Evolutionary conservation across 140 eudicot species (phyloP), one percentile per base, ranked within the genome.

Genomic region (Erigeron philadelphicus): DNA sequence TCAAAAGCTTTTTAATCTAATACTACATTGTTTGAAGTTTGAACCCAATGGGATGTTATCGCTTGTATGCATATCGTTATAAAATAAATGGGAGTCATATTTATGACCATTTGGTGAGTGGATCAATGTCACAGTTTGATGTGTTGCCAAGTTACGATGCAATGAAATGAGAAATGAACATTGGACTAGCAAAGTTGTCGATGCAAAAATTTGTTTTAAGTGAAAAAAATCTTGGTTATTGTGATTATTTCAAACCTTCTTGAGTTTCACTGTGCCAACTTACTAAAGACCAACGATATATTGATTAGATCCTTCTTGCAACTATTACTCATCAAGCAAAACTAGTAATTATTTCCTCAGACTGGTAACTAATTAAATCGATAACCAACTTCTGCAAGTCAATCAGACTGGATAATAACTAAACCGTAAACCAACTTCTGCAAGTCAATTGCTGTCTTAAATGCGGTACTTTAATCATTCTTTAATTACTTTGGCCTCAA

Each of bases 31-130:
- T 6, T 54, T 53, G 11, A 17, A 54, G 18, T 8, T 5, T 13
- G 41, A 54, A 68, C 38, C 38, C 38, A 31, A 45, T n/a, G 59
- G 66, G 25, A 65, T 45, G 70, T 45, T 18, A 44, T 0, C n/a
- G 59, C 59, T 21, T 53, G 23, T 53, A 16, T 11, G 59, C 38
- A 31, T 53, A 1, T 15, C 15, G 15, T 9, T 1, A 31, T 31
- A 31, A 2, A 31, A 31, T 1, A 31, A 2, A 53, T 16, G 59
- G 16, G 8, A 12, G 57, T n/a, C 15, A 50, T 50, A 9, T 16
- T 16, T 53, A 9, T 16, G 56, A 50, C 9, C 16, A 2, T 50
- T 50, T 50, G 19, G 4, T 31, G 38, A 31, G 38, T 31, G 5
- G 0, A 31, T 31, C 4, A 31, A 31, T 31, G 38, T 31, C 38